phyloP scores from a whole-genome alignment of 2,329 filamentous ascomycete genomes.

The Emydomyces testavorans region DNA sequence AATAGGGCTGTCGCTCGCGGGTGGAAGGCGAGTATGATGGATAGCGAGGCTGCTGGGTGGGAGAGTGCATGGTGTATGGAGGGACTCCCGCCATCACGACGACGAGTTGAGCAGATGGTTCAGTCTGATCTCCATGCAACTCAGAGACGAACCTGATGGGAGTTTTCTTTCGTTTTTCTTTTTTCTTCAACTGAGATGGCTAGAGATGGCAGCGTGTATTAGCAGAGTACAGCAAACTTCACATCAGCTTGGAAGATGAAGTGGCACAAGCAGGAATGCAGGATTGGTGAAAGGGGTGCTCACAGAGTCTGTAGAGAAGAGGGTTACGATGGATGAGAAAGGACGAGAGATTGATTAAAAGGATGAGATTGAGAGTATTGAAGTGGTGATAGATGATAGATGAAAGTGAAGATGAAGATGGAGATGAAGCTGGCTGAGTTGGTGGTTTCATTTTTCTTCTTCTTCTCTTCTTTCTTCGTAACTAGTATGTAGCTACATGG shows the following conservation, averaged over 20 bases:
- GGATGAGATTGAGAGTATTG: conserved; percentile 20
- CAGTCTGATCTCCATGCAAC: background rate
- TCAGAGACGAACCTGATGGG: background rate
- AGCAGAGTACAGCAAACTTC: too few relatives aligned
- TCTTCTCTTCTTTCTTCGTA: too few relatives aligned
- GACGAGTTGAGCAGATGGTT: background rate
- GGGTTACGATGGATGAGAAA: too few relatives aligned
- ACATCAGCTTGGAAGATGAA: too few relatives aligned
- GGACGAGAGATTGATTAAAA: conserved; percentile 14
- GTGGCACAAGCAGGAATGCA: too few relatives aligned
- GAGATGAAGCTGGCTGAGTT: background rate
- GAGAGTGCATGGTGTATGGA: conserved; percentile 37
- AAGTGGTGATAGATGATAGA: background rate
- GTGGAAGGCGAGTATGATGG: conserved; percentile 34
- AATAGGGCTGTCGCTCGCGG: conserved; percentile 33
- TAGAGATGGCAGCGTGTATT: too few relatives aligned
- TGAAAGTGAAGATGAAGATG: background rate
- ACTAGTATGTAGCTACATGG: too few relatives aligned
- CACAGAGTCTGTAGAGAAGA: too few relatives aligned
- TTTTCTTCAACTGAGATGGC: too few relatives aligned
- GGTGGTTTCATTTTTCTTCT: too few relatives aligned
- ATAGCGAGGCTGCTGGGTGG: conserved; percentile 34
- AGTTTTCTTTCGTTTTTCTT: too few relatives aligned
- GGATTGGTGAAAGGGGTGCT: too few relatives aligned
- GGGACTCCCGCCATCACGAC: conserved; percentile 35